Conservation (phyloP, 2,329 filamentous ascomycete species). For the Alternaria novae-zelandiae region DNA sequence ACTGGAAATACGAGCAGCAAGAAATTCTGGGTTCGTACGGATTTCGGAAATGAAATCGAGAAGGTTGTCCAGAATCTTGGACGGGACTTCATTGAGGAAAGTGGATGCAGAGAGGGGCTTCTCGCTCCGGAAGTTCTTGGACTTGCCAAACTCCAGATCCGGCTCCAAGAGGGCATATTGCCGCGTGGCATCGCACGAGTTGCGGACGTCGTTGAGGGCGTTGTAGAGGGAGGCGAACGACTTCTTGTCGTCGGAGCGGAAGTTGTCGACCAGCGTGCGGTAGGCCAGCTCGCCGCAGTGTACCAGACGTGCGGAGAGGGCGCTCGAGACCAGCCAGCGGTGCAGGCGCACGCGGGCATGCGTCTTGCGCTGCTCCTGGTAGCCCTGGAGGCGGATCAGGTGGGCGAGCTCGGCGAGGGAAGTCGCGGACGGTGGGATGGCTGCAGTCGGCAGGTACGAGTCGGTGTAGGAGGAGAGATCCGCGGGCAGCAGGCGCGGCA, state of each 20-base stretch:
- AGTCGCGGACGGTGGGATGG: constrained; percentile 65
- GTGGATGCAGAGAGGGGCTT: constrained; percentile 53
- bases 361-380: constrained; percentile 80
- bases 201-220: constrained; percentile 79
- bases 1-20: constrained; percentile 80
- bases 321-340: constrained; percentile 75
- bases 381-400: constrained; percentile 76
- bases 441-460: constrained; percentile 62
- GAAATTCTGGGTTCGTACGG: constrained; percentile 84
- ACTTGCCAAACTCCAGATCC: constrained; percentile 66
- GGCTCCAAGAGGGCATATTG: constrained; percentile 75
- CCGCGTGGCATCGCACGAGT: constrained; percentile 75
- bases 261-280: constrained; percentile 77
- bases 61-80: constrained; percentile 75
- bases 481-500: constrained; percentile 65
- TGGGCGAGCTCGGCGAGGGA: constrained; percentile 80
- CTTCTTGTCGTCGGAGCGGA: constrained; percentile 79
- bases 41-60: constrained; percentile 81
- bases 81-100: constrained; percentile 72
- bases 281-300: constrained; percentile 77
- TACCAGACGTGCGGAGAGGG: constrained; percentile 75
- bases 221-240: constrained; percentile 76
- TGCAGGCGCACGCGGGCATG: constrained; percentile 76
- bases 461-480: constrained; percentile 73
- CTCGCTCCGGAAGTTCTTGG: constrained; percentile 48